Conservation (phyloP, 1,284 basidiomycete species). For the Sphaerobolus stellatus region DNA sequence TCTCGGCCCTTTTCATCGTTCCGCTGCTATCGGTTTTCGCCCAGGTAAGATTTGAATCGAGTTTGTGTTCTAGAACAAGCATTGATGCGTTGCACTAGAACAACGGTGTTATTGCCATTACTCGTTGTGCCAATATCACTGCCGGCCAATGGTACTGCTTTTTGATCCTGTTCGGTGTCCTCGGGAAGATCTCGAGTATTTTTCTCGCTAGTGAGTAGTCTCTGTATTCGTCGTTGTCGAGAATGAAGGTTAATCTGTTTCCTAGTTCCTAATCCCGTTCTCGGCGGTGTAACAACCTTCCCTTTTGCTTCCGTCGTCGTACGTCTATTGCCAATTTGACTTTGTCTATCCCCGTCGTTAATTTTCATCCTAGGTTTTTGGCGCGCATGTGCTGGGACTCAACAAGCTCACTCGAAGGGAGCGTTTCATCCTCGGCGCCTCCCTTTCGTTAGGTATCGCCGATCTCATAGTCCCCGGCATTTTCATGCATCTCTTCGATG, state of each 20-base stretch:
- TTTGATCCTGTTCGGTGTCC: conserved; percentile 69
- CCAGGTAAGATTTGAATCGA: no score
- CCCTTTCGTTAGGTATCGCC: conserved; percentile 72
- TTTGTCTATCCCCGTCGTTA: no score
- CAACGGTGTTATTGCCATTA: conserved; percentile 79
- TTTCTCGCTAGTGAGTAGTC: conserved; percentile 62
- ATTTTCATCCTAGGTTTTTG: no score
- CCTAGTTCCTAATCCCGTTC: conserved; percentile 73
- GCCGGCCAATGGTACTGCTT: conserved; percentile 76
- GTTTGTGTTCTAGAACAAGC: no score
- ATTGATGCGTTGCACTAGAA: conserved; percentile 48
- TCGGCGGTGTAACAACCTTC: conserved; percentile 84
- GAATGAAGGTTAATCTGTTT: conserved; percentile 8
- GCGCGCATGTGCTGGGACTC: conserved; percentile 71
- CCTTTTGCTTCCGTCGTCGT: conserved; percentile 55
- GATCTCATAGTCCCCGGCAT: conserved; percentile 61
- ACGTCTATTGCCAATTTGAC: no score
- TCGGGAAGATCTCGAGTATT: conserved; percentile 79
- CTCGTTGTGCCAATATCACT: conserved; percentile 70
- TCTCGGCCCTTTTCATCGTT: conserved; percentile 79
- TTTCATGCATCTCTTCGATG: conserved; percentile 69
- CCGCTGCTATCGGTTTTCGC: conserved; percentile 80
- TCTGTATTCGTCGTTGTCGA: neutral
- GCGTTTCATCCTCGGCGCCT: conserved; percentile 74
- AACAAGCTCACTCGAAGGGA: conserved; percentile 68